Conservation (phyloP, 2,329 filamentous ascomycete species). For the Peltaster fructicola region DNA sequence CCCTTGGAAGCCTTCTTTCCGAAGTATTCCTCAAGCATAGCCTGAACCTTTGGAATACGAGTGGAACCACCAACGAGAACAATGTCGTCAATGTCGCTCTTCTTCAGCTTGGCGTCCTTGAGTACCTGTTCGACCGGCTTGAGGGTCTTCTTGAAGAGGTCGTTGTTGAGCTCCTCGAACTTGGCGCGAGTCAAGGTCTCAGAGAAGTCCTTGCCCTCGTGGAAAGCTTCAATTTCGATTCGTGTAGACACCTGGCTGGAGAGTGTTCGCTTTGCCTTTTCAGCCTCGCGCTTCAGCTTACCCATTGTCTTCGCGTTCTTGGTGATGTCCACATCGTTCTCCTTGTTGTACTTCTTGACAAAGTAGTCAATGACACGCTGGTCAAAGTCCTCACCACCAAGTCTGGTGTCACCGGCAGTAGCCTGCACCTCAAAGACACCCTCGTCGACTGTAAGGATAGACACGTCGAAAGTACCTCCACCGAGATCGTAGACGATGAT, state of each 20-base stretch:
- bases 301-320: constrained; percentile 97
- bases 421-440: constrained; percentile 99
- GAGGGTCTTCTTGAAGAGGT: constrained; percentile 97
- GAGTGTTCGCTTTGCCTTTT: constrained; percentile 97
- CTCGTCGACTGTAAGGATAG: constrained; percentile 89
- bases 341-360: constrained; percentile 97
- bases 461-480: constrained; percentile 98
- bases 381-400: constrained; percentile 97
- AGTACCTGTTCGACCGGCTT: constrained; percentile 98
- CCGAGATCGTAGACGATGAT: constrained; percentile 96
- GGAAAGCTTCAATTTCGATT: constrained; percentile 86
- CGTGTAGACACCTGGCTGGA: constrained; percentile 25
- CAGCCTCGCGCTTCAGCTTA: constrained; percentile 97
- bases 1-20: constrained; percentile 97
- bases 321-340: constrained; percentile 78
- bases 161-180: constrained; percentile 98
- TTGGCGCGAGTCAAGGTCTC: constrained; percentile 97
- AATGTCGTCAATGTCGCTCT: constrained; percentile 86
- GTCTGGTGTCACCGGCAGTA: constrained; percentile 94
- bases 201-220: constrained; percentile 92
- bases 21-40: constrained; percentile 92
- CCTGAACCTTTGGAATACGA: constrained; percentile 95
- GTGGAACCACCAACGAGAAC: constrained; percentile 97
- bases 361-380: constrained; percentile 95
- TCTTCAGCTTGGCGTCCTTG: constrained; percentile 95